phyloP scores from a whole-genome alignment of 176 grass and related monocot genomes.

The Phoenix dactylifera region DNA sequence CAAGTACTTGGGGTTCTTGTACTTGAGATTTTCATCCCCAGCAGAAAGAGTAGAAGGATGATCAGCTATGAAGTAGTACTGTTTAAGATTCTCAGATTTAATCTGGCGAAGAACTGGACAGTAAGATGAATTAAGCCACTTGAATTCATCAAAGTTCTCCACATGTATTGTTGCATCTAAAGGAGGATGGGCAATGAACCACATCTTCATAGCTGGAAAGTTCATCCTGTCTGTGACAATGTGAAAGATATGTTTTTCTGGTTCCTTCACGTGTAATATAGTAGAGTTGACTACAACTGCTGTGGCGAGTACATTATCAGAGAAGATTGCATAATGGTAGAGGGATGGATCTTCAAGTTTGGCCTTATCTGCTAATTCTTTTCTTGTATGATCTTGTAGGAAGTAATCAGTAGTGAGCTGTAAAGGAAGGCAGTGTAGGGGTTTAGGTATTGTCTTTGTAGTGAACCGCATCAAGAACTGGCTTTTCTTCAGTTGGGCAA shows the following conservation, averaged over 20 bases:
- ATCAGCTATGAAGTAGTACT: conserved; percentile 4
- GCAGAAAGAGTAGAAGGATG: conserved; percentile 1
- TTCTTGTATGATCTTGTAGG: not conserved
- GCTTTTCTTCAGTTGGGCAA: conserved; percentile 5
- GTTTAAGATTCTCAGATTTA: not conserved
- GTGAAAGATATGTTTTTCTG: conserved; percentile 8
- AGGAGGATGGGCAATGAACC: conserved; percentile 4
- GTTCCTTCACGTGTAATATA: not conserved
- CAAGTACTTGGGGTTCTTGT: conserved; percentile 10
- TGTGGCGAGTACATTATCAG: conserved; percentile 7
- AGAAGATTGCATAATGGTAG: conserved; percentile 10
- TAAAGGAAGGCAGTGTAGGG: conserved; percentile 9
- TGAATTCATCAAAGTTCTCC: not conserved
- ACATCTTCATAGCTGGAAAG: conserved; percentile 7
- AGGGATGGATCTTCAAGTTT: conserved; percentile 6
- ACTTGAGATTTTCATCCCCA: conserved; percentile 1
- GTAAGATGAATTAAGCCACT: not conserved
- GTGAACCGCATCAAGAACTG: not conserved
- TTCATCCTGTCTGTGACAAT: conserved; percentile 5
- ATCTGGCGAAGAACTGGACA: conserved; percentile 8
- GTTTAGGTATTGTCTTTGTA: not conserved
- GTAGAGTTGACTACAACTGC: conserved; percentile 8
- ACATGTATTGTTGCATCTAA: not conserved
- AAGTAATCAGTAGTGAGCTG: conserved; percentile 6
- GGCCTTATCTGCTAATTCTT: not conserved